Evolutionary conservation across 1,284 basidiomycete species (phyloP), one percentile per base, ranked within the genome.

Genomic region (Trametes polyzona): DNA sequence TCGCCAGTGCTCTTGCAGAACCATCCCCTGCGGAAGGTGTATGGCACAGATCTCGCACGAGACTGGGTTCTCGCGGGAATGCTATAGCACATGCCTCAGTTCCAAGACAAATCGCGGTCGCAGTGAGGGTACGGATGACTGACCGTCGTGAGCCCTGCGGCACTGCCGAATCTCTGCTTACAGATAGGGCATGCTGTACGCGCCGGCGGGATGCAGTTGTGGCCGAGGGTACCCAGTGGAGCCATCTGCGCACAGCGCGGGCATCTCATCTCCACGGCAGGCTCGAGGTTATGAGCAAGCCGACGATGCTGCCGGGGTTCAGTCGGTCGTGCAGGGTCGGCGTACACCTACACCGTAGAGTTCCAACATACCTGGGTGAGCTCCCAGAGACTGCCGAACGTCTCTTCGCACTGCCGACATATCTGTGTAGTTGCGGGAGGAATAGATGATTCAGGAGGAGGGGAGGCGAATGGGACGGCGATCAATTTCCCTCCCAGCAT

Each of bases 1-100:
- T 8, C 32, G 46, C 53, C 53, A 55, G 30, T 48, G 46, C 30
- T 55, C 53, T 26, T 55, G 36, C 17, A 48, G 40, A 5, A 23
- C 37, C 46, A 24, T 21, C 10, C 17, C 14, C 14, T 12, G 32
- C 39, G 46, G 46, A 10, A 55, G 23, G 36, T 55, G 53, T n/a
- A 42, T 14, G 6, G n/a, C 32, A 16, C 46, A 48, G 46, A 21
- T 17, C 2, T 42, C 30, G 29, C 53, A 55, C 7, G 53, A 43
- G 4, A 55, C 4, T 1, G 47, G 23, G 39, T 55, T 43, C 14
- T 26, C 37, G 12, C n/a, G 17, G 17, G 9, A 12, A 26, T 55
- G 53, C 53, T 48, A 10, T 26, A 1, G n/a, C 19, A 8, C 27
- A n/a, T 23, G 6, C 11, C 21, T 12, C 11, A 11, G 3, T 35